phyloP scores from a whole-genome alignment of 345 rosid genomes.

The Boechera divaricarpa region DNA sequence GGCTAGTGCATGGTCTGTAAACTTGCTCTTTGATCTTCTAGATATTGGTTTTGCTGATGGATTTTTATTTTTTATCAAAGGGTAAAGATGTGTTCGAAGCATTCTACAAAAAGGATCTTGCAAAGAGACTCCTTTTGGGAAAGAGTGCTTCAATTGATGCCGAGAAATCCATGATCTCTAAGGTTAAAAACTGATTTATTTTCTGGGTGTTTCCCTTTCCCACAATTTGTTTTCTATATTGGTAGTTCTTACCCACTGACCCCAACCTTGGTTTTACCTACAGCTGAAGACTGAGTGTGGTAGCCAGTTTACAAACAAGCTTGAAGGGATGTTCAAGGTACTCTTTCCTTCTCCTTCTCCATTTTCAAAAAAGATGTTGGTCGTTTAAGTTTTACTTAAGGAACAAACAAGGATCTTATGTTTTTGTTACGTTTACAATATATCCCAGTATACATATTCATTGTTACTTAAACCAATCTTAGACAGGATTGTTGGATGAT shows the following conservation, averaged over 20 bases:
- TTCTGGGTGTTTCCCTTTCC: slow-evolving; percentile 5
- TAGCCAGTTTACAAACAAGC: slow-evolving; percentile 97
- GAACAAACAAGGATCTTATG: not conserved
- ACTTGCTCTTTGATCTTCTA: slow-evolving; percentile 19
- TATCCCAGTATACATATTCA: not conserved
- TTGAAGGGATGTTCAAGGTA: slow-evolving; percentile 99
- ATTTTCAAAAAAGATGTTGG: slow-evolving; percentile 3
- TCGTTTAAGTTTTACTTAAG: not conserved
- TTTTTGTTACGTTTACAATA: not conserved
- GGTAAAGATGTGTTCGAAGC: slow-evolving; percentile 99
- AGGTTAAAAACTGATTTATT: slow-evolving; percentile 53
- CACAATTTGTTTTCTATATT: not conserved
- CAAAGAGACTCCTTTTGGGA: slow-evolving; percentile 89
- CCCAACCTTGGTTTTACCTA: slow-evolving; percentile 35
- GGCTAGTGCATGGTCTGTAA: slow-evolving; percentile 9
- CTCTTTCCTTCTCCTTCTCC: slow-evolving; percentile 27
- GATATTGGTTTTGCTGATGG: slow-evolving; percentile 32
- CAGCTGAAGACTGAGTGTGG: slow-evolving; percentile 99
- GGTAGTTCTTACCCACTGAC: slow-evolving; percentile 38
- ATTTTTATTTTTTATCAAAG: slow-evolving; percentile 50
- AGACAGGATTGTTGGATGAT: slow-evolving; percentile 22
- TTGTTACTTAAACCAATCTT: slow-evolving; percentile 9
- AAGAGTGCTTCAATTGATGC: slow-evolving; percentile 99
- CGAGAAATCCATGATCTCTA: slow-evolving; percentile 99
- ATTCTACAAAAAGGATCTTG: slow-evolving; percentile 98